Evolutionary conservation across 768 basidiomycete species (phyloP).

Genomic region (Phanerochaete carnosa): DNA sequence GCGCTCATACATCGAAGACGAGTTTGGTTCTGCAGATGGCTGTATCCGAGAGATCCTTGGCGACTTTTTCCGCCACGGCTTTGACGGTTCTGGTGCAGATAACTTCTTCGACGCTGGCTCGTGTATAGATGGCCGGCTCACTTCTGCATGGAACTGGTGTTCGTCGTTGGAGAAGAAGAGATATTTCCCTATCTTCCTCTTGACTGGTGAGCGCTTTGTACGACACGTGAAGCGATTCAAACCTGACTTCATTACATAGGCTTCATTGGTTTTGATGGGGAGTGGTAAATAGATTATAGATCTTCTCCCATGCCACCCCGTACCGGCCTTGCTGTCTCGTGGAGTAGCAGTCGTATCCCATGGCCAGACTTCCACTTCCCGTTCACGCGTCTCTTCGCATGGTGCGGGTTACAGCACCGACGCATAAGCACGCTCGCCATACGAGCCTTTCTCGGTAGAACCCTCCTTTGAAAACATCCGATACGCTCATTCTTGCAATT

Average conservation of each 20-base stretch:
- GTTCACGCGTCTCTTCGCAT: no score
- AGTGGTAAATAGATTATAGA: conserved; percentile 49
- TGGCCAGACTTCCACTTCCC: no score
- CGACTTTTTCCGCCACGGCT: conserved; percentile 86
- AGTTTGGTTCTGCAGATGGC: conserved; percentile 76
- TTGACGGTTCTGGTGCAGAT: conserved; percentile 89
- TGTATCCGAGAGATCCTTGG: conserved; percentile 67
- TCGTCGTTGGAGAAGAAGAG: conserved; percentile 81
- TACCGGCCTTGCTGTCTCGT: background rate
- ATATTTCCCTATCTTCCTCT: conserved; percentile 75
- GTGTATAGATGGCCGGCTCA: conserved; percentile 79
- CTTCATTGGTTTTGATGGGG: conserved; percentile 82
- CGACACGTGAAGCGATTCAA: background rate
- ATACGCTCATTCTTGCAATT: background rate
- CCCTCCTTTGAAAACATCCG: background rate
- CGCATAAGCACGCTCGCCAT: background rate
- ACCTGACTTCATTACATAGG: conserved; percentile 36
- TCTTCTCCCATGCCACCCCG: background rate
- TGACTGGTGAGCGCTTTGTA: conserved; percentile 51
- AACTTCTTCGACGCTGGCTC: conserved; percentile 87
- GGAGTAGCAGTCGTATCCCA: no score
- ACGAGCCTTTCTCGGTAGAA: background rate
- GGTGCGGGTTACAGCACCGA: no score
- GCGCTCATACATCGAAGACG: conserved; percentile 72
- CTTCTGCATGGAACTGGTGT: conserved; percentile 94